These are phyloP conservation scores for Eucalyptus sp. DNA, from an alignment of 345 rosid genomes.

Conservation along the genomic window DNA sequence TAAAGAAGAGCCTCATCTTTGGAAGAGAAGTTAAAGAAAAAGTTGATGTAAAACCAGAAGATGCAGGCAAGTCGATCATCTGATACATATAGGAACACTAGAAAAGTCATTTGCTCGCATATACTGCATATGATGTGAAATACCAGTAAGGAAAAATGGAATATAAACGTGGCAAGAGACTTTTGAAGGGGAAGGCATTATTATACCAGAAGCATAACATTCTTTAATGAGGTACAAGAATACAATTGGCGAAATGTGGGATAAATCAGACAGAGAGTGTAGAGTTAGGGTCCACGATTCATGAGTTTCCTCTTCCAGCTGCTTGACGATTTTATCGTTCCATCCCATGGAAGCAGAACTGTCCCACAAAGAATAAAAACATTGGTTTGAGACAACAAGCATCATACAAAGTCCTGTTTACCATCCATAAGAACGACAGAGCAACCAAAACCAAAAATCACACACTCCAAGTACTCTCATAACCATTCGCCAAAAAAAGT, in stretches of 20 bases:
- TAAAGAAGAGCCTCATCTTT: neutral
- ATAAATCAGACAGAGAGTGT: constrained; percentile 55
- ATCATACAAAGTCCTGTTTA: neutral
- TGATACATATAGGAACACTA: neutral
- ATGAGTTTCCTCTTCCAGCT: neutral
- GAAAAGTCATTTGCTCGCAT: neutral
- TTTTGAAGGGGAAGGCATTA: neutral
- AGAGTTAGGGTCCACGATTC: constrained; percentile 18
- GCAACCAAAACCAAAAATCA: neutral
- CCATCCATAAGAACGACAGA: neutral
- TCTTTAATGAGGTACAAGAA: constrained; percentile 74
- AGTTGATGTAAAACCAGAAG: neutral
- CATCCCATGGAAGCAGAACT: constrained; percentile 17
- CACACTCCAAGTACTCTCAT: neutral
- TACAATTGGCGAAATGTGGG: constrained; percentile 54
- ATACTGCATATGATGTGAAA: neutral
- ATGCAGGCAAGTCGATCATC: neutral
- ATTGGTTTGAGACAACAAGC: neutral
- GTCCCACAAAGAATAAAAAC: neutral
- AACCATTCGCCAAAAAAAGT: neutral
- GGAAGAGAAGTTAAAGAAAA: neutral
- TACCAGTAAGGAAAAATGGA: neutral
- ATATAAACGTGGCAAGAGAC: neutral
- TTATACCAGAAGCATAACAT: constrained; percentile 60
- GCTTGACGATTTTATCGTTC: constrained; percentile 16